These are phyloP conservation scores for barley (Hordeum vulgare) DNA, from an alignment of 176 grass and related monocot genomes.

Conservation along the genomic window DNA sequence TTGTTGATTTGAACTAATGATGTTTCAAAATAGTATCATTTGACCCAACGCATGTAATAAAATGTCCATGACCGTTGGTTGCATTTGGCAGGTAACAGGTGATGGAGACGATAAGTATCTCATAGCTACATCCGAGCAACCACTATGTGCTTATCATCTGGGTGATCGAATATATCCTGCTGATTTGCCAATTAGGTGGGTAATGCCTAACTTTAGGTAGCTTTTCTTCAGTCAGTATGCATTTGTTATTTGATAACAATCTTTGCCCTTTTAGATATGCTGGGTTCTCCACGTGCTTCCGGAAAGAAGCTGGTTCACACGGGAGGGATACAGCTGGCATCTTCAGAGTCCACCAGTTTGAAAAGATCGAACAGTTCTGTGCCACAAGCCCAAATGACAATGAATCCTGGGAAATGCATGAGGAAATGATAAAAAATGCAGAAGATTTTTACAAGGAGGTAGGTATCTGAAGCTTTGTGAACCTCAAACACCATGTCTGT, in stretches of 20 bases:
- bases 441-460: constrained; percentile 84
- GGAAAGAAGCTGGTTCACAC: constrained; percentile 93
- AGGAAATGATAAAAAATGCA: constrained; percentile 88
- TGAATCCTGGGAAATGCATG: constrained; percentile 78
- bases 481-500: background rate
- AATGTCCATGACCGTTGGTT: background rate
- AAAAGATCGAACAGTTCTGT: constrained; percentile 96
- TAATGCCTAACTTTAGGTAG: background rate
- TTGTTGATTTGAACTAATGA: background rate
- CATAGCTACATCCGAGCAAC: constrained; percentile 90
- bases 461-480: background rate
- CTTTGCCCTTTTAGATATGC: constrained; percentile 52
- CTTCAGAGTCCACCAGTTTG: constrained; percentile 95
- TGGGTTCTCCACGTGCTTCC: constrained; percentile 95
- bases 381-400: constrained; percentile 66
- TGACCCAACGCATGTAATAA: background rate
- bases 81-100: constrained; percentile 58
- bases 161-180: constrained; percentile 80
- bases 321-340: constrained; percentile 85
- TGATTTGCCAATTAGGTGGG: constrained; percentile 74
- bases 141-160: constrained; percentile 84
- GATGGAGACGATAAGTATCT: constrained; percentile 95
- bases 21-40: constrained; percentile 1
- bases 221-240: background rate
- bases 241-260: background rate